Percentiles rank a stretch among this genome's conserved stretches.
Conservation (phyloP, 768 basidiomycete species). For the Phanerodontia chrysosporium region DNA sequence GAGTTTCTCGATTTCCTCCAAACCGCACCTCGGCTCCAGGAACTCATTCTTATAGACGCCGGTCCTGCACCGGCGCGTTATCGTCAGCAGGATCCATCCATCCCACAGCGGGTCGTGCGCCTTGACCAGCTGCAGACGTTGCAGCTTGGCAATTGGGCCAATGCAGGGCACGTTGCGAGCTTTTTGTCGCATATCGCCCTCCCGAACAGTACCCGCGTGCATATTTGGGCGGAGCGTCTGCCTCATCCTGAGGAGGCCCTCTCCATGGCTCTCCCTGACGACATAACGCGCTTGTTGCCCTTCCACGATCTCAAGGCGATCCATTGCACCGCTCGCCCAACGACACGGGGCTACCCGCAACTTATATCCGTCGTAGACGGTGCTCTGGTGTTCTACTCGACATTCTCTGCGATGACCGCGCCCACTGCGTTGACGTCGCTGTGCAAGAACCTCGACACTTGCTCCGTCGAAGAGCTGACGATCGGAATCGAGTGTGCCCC, state of each 20-base stretch:
- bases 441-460: slow-evolving; percentile 1
- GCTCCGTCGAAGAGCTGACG: slow-evolving; percentile 6
- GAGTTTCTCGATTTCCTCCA: slow-evolving; percentile 8
- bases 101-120: not conserved
- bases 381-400: slow-evolving; percentile 2
- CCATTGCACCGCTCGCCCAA: slow-evolving; percentile 8
- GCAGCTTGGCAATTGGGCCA: slow-evolving; percentile 11
- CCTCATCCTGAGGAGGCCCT: slow-evolving; percentile 4
- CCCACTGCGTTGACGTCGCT: slow-evolving; percentile 1
- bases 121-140: not conserved
- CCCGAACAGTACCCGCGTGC: not conserved
- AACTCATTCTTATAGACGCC: slow-evolving; percentile 11
- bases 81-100: too few relatives aligned
- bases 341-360: slow-evolving; percentile 7
- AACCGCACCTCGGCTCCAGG: not conserved
- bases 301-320: slow-evolving; percentile 9
- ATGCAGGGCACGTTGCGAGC: not conserved
- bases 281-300: not conserved
- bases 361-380: slow-evolving; percentile 10
- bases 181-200: slow-evolving; percentile 8
- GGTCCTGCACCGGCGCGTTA: not conserved
- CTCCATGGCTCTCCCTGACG: slow-evolving; percentile 1
- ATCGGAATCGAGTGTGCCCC: slow-evolving; percentile 10
- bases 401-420: slow-evolving; percentile 3
- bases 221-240: slow-evolving; percentile 11